These are phyloP conservation scores for Aspergillus sp. DNA, from an alignment of 2,329 filamentous ascomycete genomes.

Conservation along the genomic window DNA sequence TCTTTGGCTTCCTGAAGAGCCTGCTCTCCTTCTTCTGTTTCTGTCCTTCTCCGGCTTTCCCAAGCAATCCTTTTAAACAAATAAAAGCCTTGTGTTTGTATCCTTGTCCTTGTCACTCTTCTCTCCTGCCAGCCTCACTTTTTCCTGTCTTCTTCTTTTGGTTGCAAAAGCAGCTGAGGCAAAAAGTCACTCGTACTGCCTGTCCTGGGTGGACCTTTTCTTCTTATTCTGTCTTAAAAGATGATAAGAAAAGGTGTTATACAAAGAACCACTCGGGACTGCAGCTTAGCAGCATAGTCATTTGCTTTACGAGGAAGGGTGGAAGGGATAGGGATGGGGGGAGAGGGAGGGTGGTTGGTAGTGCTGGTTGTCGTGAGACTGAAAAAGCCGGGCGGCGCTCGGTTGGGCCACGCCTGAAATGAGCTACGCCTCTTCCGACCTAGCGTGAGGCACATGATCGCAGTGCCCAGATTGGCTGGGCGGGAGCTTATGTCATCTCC, in stretches of 20 bases:
- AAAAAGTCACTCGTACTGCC: slow-evolving; percentile 21
- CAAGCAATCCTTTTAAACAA: slow-evolving; percentile 1
- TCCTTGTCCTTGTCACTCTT: slow-evolving; percentile 21
- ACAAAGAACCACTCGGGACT: slow-evolving; percentile 38
- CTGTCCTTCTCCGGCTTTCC: slow-evolving; percentile 1
- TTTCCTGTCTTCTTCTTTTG: slow-evolving; percentile 14
- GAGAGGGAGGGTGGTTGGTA: slow-evolving; percentile 14
- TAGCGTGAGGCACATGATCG: slow-evolving; percentile 21
- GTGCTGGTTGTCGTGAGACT: slow-evolving; percentile 27
- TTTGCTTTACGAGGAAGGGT: slow-evolving; percentile 43
- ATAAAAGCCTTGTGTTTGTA: slow-evolving; percentile 10
- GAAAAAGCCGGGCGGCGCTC: slow-evolving; percentile 24
- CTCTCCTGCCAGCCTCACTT: slow-evolving; percentile 11
- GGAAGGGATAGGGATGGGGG: slow-evolving; percentile 15
- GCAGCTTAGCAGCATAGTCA: slow-evolving; percentile 39
- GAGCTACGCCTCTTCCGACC: slow-evolving; percentile 16
- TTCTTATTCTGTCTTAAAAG: slow-evolving; percentile 32
- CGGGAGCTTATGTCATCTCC: slow-evolving; percentile 30
- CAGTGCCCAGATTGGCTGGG: neutral
- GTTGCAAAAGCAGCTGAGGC: slow-evolving; percentile 7
- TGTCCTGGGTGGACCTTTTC: slow-evolving; percentile 20
- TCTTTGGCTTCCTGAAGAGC: slow-evolving; percentile 5
- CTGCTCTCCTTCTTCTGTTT: slow-evolving; percentile 1
- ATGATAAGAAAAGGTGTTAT: slow-evolving; percentile 36
- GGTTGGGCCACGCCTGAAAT: slow-evolving; percentile 18